A percentile compares a stretch with the other conserved stretches of the same genome.
These are phyloP conservation scores for Eimeria acervulina DNA, from an alignment of 169 alveolate species.

Conservation along the genomic window DNA sequence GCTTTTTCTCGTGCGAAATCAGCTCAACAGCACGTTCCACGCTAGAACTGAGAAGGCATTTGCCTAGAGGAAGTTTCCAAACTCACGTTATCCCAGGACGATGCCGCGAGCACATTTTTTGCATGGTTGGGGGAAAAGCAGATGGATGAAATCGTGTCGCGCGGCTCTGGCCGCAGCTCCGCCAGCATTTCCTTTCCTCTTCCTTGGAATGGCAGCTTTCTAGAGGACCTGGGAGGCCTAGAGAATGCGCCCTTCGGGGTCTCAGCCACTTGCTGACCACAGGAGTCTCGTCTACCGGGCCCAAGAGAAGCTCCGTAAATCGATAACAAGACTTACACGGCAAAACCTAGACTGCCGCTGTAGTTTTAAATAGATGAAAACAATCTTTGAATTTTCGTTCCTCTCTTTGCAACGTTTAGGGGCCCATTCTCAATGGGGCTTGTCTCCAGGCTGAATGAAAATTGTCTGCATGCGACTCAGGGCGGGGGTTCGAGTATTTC, in stretches of 20 bases:
- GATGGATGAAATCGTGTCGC: slow-evolving; percentile 81
- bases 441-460: slow-evolving; percentile 24
- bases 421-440: slow-evolving; percentile 9
- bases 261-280: not conserved
- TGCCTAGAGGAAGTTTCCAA: not conserved
- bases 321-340: not conserved
- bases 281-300: not conserved
- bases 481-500: not conserved
- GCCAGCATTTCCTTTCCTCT: slow-evolving; percentile 44
- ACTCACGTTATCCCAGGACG: slow-evolving; percentile 83
- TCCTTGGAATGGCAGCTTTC: not conserved
- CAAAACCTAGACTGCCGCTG: not conserved
- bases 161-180: slow-evolving; percentile 84
- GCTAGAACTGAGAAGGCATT: not conserved
- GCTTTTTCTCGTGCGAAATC: no score
- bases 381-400: not conserved
- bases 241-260: not conserved
- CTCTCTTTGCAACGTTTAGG: not conserved
- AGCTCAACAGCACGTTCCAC: not conserved
- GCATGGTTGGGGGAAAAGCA: slow-evolving; percentile 78
- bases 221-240: slow-evolving; percentile 14
- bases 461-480: slow-evolving; percentile 11
- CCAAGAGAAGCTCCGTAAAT: not conserved
- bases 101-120: slow-evolving; percentile 78
- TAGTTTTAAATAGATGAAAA: not conserved